Percentiles rank a stretch among this genome's conserved stretches.
phyloP scores from a whole-genome alignment of 768 basidiomycete genomes.

The Pholiota microspora region DNA sequence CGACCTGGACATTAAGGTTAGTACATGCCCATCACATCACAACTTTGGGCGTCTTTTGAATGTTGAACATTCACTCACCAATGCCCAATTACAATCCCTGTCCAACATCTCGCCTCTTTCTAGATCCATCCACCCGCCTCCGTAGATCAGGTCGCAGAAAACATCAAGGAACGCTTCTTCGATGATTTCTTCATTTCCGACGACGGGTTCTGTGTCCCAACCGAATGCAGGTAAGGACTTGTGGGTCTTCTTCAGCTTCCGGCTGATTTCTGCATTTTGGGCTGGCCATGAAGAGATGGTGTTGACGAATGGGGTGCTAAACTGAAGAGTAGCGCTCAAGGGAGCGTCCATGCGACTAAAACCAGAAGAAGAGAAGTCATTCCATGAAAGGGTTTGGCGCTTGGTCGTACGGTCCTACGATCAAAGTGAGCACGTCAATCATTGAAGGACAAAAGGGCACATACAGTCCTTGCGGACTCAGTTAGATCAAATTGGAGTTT shows the following conservation, averaged over 20 bases:
- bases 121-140: slow-evolving; percentile 81
- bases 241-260: slow-evolving; percentile 83
- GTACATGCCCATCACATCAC: neutral
- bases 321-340: slow-evolving; percentile 79
- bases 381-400: slow-evolving; percentile 86
- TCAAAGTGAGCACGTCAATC: neutral
- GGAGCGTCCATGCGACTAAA: slow-evolving; percentile 80
- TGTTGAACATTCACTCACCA: slow-evolving; percentile 51
- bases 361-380: slow-evolving; percentile 81
- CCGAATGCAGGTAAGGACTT: slow-evolving; percentile 82
- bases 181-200: slow-evolving; percentile 75
- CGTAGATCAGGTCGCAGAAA: slow-evolving; percentile 80
- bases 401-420: slow-evolving; percentile 63
- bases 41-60: neutral
- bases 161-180: slow-evolving; percentile 91
- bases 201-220: slow-evolving; percentile 87
- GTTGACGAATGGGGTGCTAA: slow-evolving; percentile 49
- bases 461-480: slow-evolving; percentile 74
- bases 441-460: slow-evolving; percentile 14
- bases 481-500: slow-evolving; percentile 92
- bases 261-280: slow-evolving; percentile 68
- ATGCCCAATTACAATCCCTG: slow-evolving; percentile 88
- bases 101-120: slow-evolving; percentile 74
- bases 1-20: slow-evolving; percentile 51
- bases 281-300: slow-evolving; percentile 71